Evolutionary conservation across 768 basidiomycete species (phyloP).

Genomic region (Melanogaster broomeanus): DNA sequence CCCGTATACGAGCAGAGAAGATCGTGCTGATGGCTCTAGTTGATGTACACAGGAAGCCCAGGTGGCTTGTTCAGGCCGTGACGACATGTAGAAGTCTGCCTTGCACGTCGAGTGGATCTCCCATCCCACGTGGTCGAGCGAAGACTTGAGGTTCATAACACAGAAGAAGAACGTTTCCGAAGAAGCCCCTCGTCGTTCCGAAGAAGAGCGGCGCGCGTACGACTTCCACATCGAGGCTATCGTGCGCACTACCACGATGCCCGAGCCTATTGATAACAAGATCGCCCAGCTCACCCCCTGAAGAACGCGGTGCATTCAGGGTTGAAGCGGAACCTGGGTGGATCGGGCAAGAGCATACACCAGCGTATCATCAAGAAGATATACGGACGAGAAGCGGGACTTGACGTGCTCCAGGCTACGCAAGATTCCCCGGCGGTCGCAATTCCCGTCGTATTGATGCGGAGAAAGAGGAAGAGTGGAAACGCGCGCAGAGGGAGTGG

Average conservation of each 20-base stretch:
- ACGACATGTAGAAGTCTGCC: constrained; percentile 95
- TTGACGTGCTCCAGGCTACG: constrained; percentile 83
- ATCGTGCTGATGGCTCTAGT: constrained; percentile 1
- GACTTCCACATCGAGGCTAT: constrained; percentile 98
- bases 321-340: constrained; percentile 86
- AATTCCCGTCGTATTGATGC: constrained; percentile 84
- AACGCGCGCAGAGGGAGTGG: constrained; percentile 95
- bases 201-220: constrained; percentile 98
- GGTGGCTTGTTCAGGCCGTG: constrained; percentile 90
- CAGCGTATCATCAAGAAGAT: constrained; percentile 96
- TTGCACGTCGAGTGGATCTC: constrained; percentile 99
- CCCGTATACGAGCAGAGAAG: background rate
- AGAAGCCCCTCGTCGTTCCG: constrained; percentile 92
- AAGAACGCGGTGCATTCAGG: constrained; percentile 83
- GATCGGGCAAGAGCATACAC: constrained; percentile 84
- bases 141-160: constrained; percentile 88
- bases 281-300: constrained; percentile 74
- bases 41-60: constrained; percentile 66
- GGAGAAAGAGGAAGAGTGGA: constrained; percentile 99
- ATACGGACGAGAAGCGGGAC: constrained; percentile 83
- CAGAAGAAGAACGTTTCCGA: constrained; percentile 96
- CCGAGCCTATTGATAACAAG: constrained; percentile 91
- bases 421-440: constrained; percentile 88
- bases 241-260: constrained; percentile 81
- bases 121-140: constrained; percentile 93